A percentile compares a stretch with the other conserved stretches of the same genome.
Evolutionary conservation across 345 rosid genomes (phyloP).

Genomic region (Aquilaria yunnanensis): DNA sequence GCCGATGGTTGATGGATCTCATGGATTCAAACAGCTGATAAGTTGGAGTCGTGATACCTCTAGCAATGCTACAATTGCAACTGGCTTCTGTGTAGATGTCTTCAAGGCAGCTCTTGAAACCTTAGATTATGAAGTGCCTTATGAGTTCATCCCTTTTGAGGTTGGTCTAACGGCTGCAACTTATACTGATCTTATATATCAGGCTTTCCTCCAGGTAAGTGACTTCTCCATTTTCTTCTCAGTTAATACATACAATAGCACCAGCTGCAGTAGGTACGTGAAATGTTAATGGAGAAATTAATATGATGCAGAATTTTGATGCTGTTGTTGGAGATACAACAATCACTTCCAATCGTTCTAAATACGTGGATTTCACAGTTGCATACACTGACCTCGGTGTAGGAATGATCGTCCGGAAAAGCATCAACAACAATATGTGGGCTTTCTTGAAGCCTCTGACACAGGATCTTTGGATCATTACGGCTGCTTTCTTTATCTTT

Average conservation of each 20-base stretch:
- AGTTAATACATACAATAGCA: no score
- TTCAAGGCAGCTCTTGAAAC: slow-evolving; percentile 22
- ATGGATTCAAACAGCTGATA: slow-evolving; percentile 21
- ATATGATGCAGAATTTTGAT: slow-evolving; percentile 14
- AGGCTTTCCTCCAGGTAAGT: slow-evolving; percentile 28
- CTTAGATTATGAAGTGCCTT: slow-evolving; percentile 20
- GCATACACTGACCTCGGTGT: slow-evolving; percentile 29
- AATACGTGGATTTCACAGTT: slow-evolving; percentile 23
- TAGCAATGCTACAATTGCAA: slow-evolving; percentile 2
- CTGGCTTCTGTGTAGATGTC: slow-evolving; percentile 36
- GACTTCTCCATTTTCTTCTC: no score
- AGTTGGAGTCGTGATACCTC: slow-evolving; percentile 2
- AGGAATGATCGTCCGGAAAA: slow-evolving; percentile 11
- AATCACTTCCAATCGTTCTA: slow-evolving; percentile 19
- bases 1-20: slow-evolving; percentile 21
- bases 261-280: no score
- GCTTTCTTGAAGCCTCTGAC: slow-evolving; percentile 23
- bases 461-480: slow-evolving; percentile 19
- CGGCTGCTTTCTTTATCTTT: slow-evolving; percentile 17
- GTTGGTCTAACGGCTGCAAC: background rate
- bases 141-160: slow-evolving; percentile 17
- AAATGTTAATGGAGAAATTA: no score
- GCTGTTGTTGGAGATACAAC: slow-evolving; percentile 29
- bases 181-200: slow-evolving; percentile 23
- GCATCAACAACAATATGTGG: slow-evolving; percentile 18